Evolutionary conservation across 495 filamentous ascomycete genomes (phyloP), one percentile per base, ranked within the genome.

Genomic region (Neurospora sublineolata): DNA sequence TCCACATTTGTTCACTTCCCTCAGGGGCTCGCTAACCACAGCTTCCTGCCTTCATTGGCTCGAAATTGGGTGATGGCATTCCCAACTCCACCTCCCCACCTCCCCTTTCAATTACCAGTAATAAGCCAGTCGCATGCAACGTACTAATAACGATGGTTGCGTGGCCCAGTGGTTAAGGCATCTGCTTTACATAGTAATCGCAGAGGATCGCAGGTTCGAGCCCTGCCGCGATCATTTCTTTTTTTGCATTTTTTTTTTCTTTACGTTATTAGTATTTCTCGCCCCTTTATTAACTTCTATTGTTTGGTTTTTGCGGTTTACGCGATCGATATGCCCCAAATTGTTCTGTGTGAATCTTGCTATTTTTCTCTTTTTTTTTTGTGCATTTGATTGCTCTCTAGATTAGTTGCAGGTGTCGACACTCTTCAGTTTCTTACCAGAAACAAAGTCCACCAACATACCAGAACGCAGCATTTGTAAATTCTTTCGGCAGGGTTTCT

Each of bases 191-290:
- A n/a, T n/a, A n/a, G n/a, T n/a, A n/a, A n/a, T n/a, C 80, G 79
- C 79, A 79, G 76, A 80, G 80, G 82, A 80, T 82, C 82, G 81
- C 82, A 82, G 82, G 82, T 84, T 84, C 82, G 81, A 84, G 75
- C 82, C 82, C 82, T 82, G 82, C 82, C 78, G 77, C 79, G 82
- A 79, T 82, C 82, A 83, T 72, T 64, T 71, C 69, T 75, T 77
- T 75, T 75, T 60, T 60, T 18, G 44, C 0, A 4, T 14, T 64
- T 36, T 64, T 27, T 60, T 14, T n/a, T 42, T 18, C 14, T n/a
- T 42, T 18, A 5, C 0, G 14, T n/a, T 42, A 20, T 33, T 33
- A n/a, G 72, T 67, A 52, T 74, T 70, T 27, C 4, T 39, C 30
- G 42, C 42, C 30, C 46, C n/a, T 41, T 40, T 16, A 4, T 16